Evolutionary conservation across 2,329 filamentous ascomycete species (phyloP).

Genomic region (Talaromyces sp.): DNA sequence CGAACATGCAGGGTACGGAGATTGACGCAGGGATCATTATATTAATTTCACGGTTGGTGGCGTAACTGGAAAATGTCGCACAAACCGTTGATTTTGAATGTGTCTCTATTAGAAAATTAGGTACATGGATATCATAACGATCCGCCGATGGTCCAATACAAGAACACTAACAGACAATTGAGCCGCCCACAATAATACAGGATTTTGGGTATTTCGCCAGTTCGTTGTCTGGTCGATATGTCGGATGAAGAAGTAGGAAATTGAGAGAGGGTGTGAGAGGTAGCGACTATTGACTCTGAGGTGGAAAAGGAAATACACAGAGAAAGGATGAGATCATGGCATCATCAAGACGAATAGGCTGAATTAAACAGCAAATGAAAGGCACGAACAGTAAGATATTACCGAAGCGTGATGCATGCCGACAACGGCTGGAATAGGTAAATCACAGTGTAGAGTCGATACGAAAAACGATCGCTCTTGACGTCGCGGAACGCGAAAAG

Average conservation of each 20-base stretch:
- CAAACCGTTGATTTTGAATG: background rate
- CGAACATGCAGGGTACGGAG: background rate
- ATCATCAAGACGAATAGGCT: conserved; percentile 1
- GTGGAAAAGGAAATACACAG: background rate
- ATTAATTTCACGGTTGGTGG: background rate
- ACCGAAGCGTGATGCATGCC: conserved; percentile 17
- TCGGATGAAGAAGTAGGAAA: background rate
- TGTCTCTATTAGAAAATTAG: background rate
- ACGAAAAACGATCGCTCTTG: conserved; percentile 16
- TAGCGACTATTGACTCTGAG: background rate
- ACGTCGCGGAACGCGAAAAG: conserved; percentile 17
- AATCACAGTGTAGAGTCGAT: conserved; percentile 16
- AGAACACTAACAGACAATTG: background rate
- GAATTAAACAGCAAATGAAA: background rate
- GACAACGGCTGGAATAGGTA: conserved; percentile 17
- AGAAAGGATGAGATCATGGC: background rate
- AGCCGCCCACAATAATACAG: background rate
- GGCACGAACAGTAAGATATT: background rate
- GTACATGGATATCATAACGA: background rate
- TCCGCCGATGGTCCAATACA: background rate
- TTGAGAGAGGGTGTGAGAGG: background rate
- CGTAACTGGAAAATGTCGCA: background rate
- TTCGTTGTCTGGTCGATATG: background rate
- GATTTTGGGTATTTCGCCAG: background rate
- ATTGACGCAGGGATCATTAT: background rate